phyloP scores from a whole-genome alignment of 495 filamentous ascomycete genomes.

The Aspergillus sclerotioniger region DNA sequence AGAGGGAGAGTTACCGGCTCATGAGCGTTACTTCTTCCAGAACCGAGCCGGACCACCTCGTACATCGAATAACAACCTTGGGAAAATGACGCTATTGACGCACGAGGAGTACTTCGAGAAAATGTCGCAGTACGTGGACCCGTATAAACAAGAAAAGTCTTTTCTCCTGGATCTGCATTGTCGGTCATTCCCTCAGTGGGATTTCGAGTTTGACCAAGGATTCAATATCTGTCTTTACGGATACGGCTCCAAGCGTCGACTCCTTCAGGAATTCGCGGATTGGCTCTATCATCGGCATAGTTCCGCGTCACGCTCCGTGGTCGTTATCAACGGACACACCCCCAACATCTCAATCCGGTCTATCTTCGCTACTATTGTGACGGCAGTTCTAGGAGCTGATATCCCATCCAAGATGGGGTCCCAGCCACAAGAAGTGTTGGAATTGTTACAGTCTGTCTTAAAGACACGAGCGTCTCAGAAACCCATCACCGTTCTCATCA shows the following conservation, averaged over 20 bases:
- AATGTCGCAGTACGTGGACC: slow-evolving; percentile 63
- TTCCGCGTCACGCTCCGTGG: slow-evolving; percentile 54
- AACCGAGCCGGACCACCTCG: slow-evolving; percentile 77
- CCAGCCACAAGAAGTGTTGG: slow-evolving; percentile 63
- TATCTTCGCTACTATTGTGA: slow-evolving; percentile 69
- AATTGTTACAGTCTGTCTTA: slow-evolving; percentile 60
- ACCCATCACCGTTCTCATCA: slow-evolving; percentile 69
- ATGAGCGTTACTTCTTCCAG: slow-evolving; percentile 92
- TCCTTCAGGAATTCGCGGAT: slow-evolving; percentile 75
- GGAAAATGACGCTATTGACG: slow-evolving; percentile 70
- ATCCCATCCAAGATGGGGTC: slow-evolving; percentile 55
- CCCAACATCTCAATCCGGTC: slow-evolving; percentile 73
- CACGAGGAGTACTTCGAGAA: slow-evolving; percentile 89
- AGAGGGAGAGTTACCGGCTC: slow-evolving; percentile 72
- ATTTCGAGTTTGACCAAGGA: slow-evolving; percentile 82
- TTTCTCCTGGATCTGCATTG: slow-evolving; percentile 73
- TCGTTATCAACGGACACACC: slow-evolving; percentile 87
- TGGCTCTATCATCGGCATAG: slow-evolving; percentile 57
- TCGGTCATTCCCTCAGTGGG: slow-evolving; percentile 85
- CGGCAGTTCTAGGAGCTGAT: slow-evolving; percentile 59
- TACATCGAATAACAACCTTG: slow-evolving; percentile 83
- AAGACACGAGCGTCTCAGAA: slow-evolving; percentile 39
- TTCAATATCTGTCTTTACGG: slow-evolving; percentile 93
- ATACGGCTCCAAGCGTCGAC: slow-evolving; percentile 80
- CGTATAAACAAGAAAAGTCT: slow-evolving; percentile 66